phyloP scores from a whole-genome alignment of 1,284 basidiomycete genomes.

The Phellopilus nigrolimitatus region DNA sequence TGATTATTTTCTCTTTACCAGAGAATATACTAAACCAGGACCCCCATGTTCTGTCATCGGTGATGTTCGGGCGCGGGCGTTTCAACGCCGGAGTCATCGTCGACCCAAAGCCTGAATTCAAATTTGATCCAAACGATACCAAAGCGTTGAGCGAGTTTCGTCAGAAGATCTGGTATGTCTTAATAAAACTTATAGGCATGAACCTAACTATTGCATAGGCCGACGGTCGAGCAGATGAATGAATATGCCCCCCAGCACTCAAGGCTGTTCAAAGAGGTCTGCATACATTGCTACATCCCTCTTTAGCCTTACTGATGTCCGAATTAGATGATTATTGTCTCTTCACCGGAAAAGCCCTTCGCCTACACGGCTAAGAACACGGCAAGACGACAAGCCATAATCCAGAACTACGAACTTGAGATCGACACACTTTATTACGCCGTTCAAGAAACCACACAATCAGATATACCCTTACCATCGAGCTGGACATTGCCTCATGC shows the following conservation, averaged over 20 bases:
- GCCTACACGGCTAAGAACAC: constrained; percentile 34
- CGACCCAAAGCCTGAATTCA: constrained; percentile 29
- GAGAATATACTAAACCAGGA: constrained; percentile 37
- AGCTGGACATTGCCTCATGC: constrained; percentile 9
- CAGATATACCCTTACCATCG: constrained; percentile 13
- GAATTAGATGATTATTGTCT: constrained; percentile 16
- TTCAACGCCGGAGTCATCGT: constrained; percentile 42
- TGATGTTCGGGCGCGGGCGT: constrained; percentile 39
- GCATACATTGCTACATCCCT: not conserved
- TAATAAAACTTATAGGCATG: not conserved
- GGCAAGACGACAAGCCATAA: constrained; percentile 26
- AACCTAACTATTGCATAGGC: constrained; percentile 17
- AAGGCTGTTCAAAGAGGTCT: constrained; percentile 27
- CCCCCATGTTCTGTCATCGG: constrained; percentile 29
- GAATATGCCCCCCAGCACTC: constrained; percentile 28
- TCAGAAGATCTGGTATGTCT: constrained; percentile 8
- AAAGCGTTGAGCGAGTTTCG: constrained; percentile 9
- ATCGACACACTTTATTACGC: constrained; percentile 29
- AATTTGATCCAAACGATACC: constrained; percentile 4
- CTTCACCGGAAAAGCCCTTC: constrained; percentile 17
- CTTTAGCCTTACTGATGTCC: not conserved
- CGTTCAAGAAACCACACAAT: constrained; percentile 20
- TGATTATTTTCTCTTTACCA: constrained; percentile 18
- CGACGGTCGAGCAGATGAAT: constrained; percentile 27
- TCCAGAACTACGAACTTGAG: constrained; percentile 30